Percentiles rank a stretch among this genome's conserved stretches.
These are phyloP conservation scores for Thinopyrum elongatum DNA, from an alignment of 176 grass and related monocot genomes.

Conservation along the genomic window DNA sequence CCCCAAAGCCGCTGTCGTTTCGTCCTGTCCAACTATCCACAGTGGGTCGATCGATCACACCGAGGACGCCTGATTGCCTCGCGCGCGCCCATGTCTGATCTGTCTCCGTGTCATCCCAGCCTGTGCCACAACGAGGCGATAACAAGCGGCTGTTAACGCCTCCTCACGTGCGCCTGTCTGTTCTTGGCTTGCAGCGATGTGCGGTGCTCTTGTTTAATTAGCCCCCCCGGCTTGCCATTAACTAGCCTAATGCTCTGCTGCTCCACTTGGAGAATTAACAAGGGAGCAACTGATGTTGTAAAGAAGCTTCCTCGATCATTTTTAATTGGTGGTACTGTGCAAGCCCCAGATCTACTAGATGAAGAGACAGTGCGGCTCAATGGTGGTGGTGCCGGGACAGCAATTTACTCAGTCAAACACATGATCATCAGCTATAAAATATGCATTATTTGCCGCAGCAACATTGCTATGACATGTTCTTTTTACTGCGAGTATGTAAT, in stretches of 20 bases:
- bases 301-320: neutral
- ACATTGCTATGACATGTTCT: no score
- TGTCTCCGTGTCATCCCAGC: neutral
- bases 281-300: neutral
- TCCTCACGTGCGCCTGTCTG: constrained; percentile 10
- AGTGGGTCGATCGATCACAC: neutral
- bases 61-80: neutral
- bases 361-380: neutral
- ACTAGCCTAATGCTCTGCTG: neutral
- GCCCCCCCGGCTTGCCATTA: neutral
- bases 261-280: neutral
- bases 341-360: neutral
- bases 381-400: neutral
- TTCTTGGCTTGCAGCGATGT: neutral
- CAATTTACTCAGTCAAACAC: neutral
- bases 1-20: neutral
- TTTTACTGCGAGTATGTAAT: no score
- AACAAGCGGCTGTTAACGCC: neutral
- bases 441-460: neutral
- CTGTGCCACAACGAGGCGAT: neutral
- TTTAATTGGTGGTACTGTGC: neutral
- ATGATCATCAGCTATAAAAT: neutral
- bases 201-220: neutral
- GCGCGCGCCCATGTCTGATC: neutral
- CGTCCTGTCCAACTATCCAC: neutral